Percentiles rank a stretch among this genome's conserved stretches.
Conservation (phyloP, 208 protist genomes). For the Herpetomonas muscarum region DNA sequence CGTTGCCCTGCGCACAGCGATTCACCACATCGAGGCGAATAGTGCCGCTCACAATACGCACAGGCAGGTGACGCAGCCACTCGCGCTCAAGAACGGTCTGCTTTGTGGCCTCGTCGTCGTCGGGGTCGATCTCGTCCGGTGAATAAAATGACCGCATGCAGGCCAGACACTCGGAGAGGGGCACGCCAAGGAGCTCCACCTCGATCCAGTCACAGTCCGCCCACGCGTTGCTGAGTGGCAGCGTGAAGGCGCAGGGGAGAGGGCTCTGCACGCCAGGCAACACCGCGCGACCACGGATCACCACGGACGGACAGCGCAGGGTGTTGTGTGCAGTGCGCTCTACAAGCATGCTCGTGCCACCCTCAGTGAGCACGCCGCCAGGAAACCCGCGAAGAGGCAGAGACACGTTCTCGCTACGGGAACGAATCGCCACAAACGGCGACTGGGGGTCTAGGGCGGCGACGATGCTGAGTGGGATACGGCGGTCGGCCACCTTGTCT, state of each 20-base stretch:
- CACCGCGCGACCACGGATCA: too few relatives aligned
- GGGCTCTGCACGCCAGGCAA: too few relatives aligned
- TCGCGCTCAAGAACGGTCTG: neutral
- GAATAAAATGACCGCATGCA: neutral
- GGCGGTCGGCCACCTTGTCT: neutral
- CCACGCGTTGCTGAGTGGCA: neutral
- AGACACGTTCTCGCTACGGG: neutral
- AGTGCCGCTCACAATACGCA: too few relatives aligned
- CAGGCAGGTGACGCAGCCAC: too few relatives aligned
- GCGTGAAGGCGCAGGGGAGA: neutral
- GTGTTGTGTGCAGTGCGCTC: neutral
- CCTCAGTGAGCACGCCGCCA: neutral
- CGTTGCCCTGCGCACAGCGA: too few relatives aligned
- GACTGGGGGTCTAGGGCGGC: neutral
- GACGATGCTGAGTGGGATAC: neutral
- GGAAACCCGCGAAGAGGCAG: neutral
- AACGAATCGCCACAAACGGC: neutral
- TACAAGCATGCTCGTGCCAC: neutral
- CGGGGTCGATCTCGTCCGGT: neutral
- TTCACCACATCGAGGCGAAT: too few relatives aligned
- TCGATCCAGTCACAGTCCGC: neutral
- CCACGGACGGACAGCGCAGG: too few relatives aligned
- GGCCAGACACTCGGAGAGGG: neutral
- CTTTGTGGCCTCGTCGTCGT: neutral
- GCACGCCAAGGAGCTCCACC: slow-evolving; percentile 2